Evolutionary conservation across 768 basidiomycete species (phyloP).

Genomic region (Leccinellum luteum): DNA sequence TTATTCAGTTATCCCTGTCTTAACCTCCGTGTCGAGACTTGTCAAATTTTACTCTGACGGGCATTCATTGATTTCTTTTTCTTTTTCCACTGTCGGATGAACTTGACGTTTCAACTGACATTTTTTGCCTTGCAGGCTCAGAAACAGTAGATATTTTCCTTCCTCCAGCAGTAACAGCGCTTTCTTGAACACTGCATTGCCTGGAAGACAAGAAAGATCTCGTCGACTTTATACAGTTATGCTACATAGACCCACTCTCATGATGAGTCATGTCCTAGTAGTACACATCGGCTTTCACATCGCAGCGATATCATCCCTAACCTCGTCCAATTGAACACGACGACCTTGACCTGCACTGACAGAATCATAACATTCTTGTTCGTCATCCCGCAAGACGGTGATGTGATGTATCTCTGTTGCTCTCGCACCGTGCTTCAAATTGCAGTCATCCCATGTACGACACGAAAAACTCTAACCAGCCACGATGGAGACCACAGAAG

Average conservation of each 20-base stretch:
- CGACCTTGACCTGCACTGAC: not conserved
- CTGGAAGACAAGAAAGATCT: not conserved
- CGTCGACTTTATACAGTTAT: not conserved
- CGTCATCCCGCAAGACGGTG: not conserved
- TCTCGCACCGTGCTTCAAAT: constrained; percentile 18
- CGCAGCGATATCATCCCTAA: not conserved
- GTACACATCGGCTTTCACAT: not conserved
- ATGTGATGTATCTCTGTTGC: not conserved
- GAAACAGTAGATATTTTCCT: not conserved
- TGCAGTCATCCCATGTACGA: no score
- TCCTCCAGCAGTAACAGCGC: not conserved
- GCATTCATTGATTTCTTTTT: not conserved
- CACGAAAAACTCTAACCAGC: no score
- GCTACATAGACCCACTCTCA: no score
- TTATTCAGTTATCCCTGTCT: constrained; percentile 33
- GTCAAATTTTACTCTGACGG: not conserved
- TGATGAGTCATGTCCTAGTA: no score
- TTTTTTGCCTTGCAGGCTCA: not conserved
- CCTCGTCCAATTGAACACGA: not conserved
- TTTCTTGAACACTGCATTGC: not conserved
- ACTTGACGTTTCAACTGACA: not conserved
- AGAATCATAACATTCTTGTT: not conserved
- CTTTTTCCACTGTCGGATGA: not conserved
- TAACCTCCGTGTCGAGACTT: constrained; percentile 26
- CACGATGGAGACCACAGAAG: constrained; percentile 10